A percentile compares a stretch with the other conserved stretches of the same genome.
Evolutionary conservation across 75 land plant species (phyloP).

Genomic region (Picea glauca): DNA sequence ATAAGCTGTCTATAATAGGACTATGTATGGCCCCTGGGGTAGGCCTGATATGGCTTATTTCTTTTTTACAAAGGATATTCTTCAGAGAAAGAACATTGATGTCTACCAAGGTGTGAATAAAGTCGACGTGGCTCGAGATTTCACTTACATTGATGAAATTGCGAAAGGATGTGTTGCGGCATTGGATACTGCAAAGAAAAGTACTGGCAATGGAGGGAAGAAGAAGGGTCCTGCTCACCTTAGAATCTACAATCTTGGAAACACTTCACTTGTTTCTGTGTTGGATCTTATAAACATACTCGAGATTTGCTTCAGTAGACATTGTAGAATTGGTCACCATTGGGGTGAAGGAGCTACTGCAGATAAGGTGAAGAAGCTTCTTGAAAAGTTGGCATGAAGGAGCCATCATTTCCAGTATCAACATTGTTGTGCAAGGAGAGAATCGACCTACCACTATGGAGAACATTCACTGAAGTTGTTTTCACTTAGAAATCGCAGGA

Average conservation of each 20-base stretch:
- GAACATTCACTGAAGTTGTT: too few relatives aligned
- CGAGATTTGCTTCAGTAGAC: slow-evolving; percentile 2
- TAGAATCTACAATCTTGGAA: slow-evolving; percentile 28
- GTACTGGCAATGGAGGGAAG: slow-evolving; percentile 46
- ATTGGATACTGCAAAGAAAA: too few relatives aligned
- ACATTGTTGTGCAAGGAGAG: too few relatives aligned
- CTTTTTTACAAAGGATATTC: slow-evolving; percentile 55
- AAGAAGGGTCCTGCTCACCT: slow-evolving; percentile 57
- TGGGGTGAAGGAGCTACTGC: too few relatives aligned
- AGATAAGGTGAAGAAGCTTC: too few relatives aligned
- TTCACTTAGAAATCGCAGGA: too few relatives aligned
- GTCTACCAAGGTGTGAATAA: slow-evolving; percentile 50
- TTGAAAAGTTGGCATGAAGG: too few relatives aligned
- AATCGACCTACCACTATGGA: too few relatives aligned
- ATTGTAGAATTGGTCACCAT: too few relatives aligned
- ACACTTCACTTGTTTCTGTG: slow-evolving; percentile 51
- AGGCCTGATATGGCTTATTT: slow-evolving; percentile 74
- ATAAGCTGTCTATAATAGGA: slow-evolving; percentile 56
- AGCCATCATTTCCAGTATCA: too few relatives aligned
- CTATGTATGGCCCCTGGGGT: slow-evolving; percentile 67
- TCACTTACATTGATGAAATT: not conserved
- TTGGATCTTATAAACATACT: slow-evolving; percentile 50
- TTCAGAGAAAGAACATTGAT: slow-evolving; percentile 43
- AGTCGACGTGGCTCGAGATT: slow-evolving; percentile 59
- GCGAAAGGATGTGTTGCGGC: too few relatives aligned